Conservation (phyloP, 2,329 filamentous ascomycete genomes). For the Coleophoma eucalyptorum region DNA sequence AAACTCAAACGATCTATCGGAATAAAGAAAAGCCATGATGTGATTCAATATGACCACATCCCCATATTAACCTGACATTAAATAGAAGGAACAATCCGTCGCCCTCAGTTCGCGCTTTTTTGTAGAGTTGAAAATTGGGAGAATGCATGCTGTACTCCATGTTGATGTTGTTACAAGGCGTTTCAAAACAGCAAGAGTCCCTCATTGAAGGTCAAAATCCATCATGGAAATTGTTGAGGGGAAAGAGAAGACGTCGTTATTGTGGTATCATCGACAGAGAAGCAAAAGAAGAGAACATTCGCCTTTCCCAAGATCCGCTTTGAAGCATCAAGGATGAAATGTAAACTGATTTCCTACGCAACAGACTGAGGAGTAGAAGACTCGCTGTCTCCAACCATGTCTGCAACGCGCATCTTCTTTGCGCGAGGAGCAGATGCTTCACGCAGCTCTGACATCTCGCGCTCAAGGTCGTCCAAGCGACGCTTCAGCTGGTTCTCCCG, state of each 20-base stretch:
- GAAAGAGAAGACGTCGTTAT: conserved; percentile 15
- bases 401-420: conserved; percentile 53
- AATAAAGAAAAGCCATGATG: neutral
- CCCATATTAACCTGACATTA: conserved; percentile 7
- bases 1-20: neutral
- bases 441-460: conserved; percentile 35
- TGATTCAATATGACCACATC: neutral
- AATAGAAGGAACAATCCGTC: neutral
- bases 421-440: conserved; percentile 41
- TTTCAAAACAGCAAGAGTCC: neutral
- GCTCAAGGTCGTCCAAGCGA: conserved; percentile 74
- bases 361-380: conserved; percentile 24
- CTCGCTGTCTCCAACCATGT: conserved; percentile 34
- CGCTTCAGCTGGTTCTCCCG: conserved; percentile 80
- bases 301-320: conserved; percentile 4
- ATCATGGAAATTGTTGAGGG: neutral
- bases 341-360: conserved; percentile 11
- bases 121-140: conserved; percentile 1
- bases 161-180: conserved; percentile 1
- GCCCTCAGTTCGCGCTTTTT: conserved; percentile 4
- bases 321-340: conserved; percentile 1
- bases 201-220: neutral
- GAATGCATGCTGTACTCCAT: neutral
- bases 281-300: conserved; percentile 12
- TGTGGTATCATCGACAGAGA: conserved; percentile 19